Conservation (phyloP, 306 rosid genomes). For the Acacia confusa region DNA sequence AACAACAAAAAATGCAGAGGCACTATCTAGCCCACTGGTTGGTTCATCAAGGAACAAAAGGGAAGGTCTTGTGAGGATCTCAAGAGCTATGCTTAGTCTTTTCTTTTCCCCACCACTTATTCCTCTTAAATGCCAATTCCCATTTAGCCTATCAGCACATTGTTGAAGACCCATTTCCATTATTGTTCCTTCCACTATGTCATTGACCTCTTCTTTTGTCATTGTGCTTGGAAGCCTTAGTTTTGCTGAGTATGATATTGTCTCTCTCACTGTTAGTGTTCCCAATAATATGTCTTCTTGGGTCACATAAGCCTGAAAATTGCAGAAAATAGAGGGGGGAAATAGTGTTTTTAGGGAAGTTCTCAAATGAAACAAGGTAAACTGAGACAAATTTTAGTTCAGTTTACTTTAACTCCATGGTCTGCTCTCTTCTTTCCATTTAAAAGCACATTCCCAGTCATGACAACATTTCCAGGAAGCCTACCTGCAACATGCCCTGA, state of each 20-base stretch:
- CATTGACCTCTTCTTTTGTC: constrained; percentile 63
- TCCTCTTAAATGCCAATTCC: constrained; percentile 91
- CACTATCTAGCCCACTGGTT: constrained; percentile 90
- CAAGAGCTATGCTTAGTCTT: constrained; percentile 89
- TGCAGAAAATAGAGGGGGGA: background rate
- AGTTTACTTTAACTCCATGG: constrained; percentile 65
- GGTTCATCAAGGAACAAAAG: constrained; percentile 96
- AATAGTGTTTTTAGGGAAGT: background rate
- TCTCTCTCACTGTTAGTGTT: constrained; percentile 85
- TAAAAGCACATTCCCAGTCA: constrained; percentile 80
- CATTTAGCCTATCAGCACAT: constrained; percentile 67
- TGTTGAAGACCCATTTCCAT: constrained; percentile 85
- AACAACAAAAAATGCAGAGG: constrained; percentile 84
- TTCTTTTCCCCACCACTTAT: constrained; percentile 95
- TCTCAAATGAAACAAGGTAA: background rate
- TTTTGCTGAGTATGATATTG: constrained; percentile 75
- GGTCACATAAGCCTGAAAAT: constrained; percentile 80
- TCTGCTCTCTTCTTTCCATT: constrained; percentile 76
- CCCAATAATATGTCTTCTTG: constrained; percentile 86
- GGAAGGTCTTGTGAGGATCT: constrained; percentile 75
- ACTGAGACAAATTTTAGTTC: background rate
- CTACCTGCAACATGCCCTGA: constrained; percentile 56
- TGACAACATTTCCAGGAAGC: constrained; percentile 67
- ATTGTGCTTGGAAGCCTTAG: constrained; percentile 67
- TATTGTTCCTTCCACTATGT: constrained; percentile 60